Evolutionary conservation across 176 grass and related monocot genomes (phyloP), one percentile per base, ranked within the genome.

Genomic region (Oryza rufipogon): DNA sequence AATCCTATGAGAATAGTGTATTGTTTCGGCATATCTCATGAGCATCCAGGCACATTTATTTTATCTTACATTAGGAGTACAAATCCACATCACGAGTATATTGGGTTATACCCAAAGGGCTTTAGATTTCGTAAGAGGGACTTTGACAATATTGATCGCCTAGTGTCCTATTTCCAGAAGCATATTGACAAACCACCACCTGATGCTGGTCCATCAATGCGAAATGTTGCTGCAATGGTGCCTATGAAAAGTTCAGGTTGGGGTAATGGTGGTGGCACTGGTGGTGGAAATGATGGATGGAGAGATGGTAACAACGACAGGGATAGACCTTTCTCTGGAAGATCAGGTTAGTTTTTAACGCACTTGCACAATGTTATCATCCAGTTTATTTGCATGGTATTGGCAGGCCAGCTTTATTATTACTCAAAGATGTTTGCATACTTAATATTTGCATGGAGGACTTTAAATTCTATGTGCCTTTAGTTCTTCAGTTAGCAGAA

Each of bases 1-100:
- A 99, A 99, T 82, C 88, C 93, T 71, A 94, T 91, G 93, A 91
- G 93, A 78, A 96, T 99, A 85, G 88, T 96, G 33, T 99, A 96
- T 38, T 88, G 91, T 80, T 96, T 99, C 70, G 93, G 97, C 52
- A 92, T 96, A 54, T 99, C 93, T 81, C 86, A 94, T 11, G 88
- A 99, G 67, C 84, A 99, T 89, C 88, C 97, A 76, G 97, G 97
- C 66, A 96, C 91, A 66, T 94, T 99, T 68, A 91, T 99, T 78
- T 92, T 99, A 68, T 86, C 91, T 67, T 96, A 96, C 70, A 96
- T 99, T 56, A 93, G 93, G 82, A 96, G 91, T 85, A 81, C 91
- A 82, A 99, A 91, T 85, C 97, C 97, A 66, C 97, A 96, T 83
- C 97, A 96, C 19, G 97, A 99, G 70, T 99, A 99, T 85, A 86